Evolutionary conservation across 1,139 yeast genomes (phyloP), one percentile per base, ranked within the genome.

Genomic region (Eremothecium sinecaudum): DNA sequence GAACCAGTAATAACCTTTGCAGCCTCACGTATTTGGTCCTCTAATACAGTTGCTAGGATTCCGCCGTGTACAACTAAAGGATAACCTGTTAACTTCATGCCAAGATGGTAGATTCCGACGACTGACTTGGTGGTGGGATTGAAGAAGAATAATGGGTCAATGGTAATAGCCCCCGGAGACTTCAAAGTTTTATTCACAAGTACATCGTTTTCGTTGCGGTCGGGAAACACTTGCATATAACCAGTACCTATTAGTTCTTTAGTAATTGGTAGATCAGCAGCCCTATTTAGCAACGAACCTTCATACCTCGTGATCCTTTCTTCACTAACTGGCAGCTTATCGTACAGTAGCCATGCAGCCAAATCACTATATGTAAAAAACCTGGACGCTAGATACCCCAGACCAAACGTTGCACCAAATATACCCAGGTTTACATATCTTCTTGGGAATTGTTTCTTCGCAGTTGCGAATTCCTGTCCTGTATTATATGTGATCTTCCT

Each of bases 1-100:
- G 49, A 41, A 55, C 68, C 45, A 18, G 44, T 47, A 21, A 51
- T 42, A 7, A 55, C 39, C 32, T 46, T 46, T 23, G 50, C 49
- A 18, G 48, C 40, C 27, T 55, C 59, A 20, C 51, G 76, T 60
- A 75, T 68, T 3, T 81, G 67, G 43, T 86, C 95, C 51, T 82
- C 92, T 39, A 84, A 62, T 10, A 87, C 62, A 0, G 94, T 79
- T 6, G 93, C 94, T 24, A 87, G 58, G 27, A 87, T 73, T 0
- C 97, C 97, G 3, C 97, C 97, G 52, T 87, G 97, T 1, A 84
- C 71, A 24, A 87, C 63, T 46, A 82, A 76, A 1, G 96, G 96
- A 52, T 79, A 86, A 2, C 97, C 97, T 31, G 92, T 77, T 23
- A 86, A 60, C 42, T 71, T 70, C 51, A 79, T 74, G 0, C 97